A percentile compares a stretch with the other conserved stretches of the same genome.
Conservation (phyloP, 257 asterid genomes). For the Capsicum pubescens region DNA sequence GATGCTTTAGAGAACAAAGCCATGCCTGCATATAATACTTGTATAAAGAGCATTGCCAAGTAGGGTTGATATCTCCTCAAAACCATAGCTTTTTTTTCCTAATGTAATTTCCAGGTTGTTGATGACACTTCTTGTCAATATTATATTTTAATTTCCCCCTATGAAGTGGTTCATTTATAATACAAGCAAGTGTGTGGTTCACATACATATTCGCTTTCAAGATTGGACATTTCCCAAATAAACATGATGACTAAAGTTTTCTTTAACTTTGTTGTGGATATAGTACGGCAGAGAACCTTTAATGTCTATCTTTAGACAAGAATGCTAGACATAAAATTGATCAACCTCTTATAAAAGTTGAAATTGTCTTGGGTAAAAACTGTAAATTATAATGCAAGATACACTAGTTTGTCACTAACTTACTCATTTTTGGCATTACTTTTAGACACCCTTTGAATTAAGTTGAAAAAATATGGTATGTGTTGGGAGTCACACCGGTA, state of each 20-base stretch:
- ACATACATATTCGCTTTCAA: constrained; percentile 18
- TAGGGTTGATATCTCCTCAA: constrained; percentile 43
- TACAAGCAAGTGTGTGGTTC: not conserved
- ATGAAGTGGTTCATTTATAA: not conserved
- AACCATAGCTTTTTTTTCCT: not conserved
- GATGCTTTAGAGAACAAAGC: constrained; percentile 63
- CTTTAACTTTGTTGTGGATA: constrained; percentile 23
- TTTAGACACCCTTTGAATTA: not conserved
- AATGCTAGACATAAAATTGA: constrained; percentile 2
- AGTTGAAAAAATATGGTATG: not conserved
- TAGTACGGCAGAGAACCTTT: not conserved
- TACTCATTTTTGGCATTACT: not conserved
- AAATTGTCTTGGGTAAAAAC: not conserved
- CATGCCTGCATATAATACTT: constrained; percentile 57
- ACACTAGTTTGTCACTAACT: constrained; percentile 17
- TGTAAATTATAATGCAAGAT: not conserved
- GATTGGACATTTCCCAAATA: constrained; percentile 13
- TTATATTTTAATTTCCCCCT: not conserved
- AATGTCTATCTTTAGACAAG: not conserved
- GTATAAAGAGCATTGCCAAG: constrained; percentile 52
- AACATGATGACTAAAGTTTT: not conserved
- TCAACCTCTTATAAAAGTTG: not conserved
- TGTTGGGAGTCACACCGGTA: too few species aligned
- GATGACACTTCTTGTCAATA: constrained; percentile 15
- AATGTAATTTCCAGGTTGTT: not conserved